phyloP scores from a whole-genome alignment of 805 yeast species.

The Hanseniaspora meyeri region DNA sequence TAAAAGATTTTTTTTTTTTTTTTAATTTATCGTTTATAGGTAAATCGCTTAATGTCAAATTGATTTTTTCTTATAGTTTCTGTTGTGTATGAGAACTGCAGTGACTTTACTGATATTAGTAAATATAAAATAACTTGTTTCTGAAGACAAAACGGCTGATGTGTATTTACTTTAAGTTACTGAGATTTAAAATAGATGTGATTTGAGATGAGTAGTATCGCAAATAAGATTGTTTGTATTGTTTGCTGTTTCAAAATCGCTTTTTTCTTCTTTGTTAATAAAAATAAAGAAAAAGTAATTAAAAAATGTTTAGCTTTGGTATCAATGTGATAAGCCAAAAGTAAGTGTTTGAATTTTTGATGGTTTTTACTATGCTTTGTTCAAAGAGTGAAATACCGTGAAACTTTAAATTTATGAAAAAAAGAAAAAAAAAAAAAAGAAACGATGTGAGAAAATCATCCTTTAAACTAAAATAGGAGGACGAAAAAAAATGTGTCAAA shows the following conservation, averaged over 20 bases:
- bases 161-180: background rate
- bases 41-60: background rate
- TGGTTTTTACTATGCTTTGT: no score
- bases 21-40: background rate
- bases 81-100: background rate
- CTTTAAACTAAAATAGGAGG: background rate
- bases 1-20: background rate
- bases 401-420: no score
- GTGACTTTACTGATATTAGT: background rate
- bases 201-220: conserved; percentile 36
- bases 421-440: no score
- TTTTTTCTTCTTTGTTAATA: no score
- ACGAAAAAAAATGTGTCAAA: background rate
- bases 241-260: background rate
- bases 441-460: no score
- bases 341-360: no score
- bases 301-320: no score
- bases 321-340: no score
- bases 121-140: conserved; percentile 5
- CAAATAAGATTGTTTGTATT: no score
- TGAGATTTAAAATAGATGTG: conserved; percentile 12
- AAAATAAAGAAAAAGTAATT: no score
- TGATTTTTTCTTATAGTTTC: background rate
- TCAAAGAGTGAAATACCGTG: no score
- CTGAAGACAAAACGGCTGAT: conserved; percentile 10